Percentiles rank a stretch among this genome's conserved stretches.
Evolutionary conservation across 345 rosid genomes (phyloP).

Genomic region (Hibiscus trionum): DNA sequence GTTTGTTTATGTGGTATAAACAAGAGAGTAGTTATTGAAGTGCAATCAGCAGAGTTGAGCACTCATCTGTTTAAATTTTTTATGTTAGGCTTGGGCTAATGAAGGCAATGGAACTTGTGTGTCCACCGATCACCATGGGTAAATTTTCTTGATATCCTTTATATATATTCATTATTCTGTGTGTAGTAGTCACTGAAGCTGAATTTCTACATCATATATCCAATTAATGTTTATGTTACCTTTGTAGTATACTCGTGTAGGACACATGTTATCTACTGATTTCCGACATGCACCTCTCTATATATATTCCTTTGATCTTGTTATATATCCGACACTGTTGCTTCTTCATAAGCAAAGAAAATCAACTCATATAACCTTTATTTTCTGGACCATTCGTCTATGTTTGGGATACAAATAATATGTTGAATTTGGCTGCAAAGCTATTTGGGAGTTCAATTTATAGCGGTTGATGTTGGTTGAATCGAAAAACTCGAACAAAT

Average conservation of each 20-base stretch:
- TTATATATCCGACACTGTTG: not conserved
- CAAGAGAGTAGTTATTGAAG: not conserved
- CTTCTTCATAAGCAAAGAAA: not conserved
- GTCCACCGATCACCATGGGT: conserved; percentile 2
- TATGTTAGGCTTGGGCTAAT: conserved; percentile 8
- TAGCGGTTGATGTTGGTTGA: not conserved
- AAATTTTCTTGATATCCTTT: not conserved
- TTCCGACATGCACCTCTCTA: too few species aligned
- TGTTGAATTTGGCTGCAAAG: not conserved
- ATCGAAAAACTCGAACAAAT: not conserved
- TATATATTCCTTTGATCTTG: not conserved
- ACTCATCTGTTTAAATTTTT: not conserved
- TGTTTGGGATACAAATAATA: not conserved
- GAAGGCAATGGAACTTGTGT: conserved; percentile 6
- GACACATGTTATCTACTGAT: too few species aligned
- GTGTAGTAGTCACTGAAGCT: too few species aligned
- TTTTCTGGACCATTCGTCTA: not conserved
- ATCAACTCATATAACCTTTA: not conserved
- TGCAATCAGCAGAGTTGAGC: not conserved
- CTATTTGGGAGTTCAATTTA: too few species aligned
- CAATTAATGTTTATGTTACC: too few species aligned
- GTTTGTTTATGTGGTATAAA: not conserved
- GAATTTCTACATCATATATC: too few species aligned
- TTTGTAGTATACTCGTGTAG: too few species aligned
- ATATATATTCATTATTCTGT: too few species aligned